Base-by-base conservation (phyloP, 2,329 filamentous ascomycete species). In the Alternaria arborescens region DNA sequence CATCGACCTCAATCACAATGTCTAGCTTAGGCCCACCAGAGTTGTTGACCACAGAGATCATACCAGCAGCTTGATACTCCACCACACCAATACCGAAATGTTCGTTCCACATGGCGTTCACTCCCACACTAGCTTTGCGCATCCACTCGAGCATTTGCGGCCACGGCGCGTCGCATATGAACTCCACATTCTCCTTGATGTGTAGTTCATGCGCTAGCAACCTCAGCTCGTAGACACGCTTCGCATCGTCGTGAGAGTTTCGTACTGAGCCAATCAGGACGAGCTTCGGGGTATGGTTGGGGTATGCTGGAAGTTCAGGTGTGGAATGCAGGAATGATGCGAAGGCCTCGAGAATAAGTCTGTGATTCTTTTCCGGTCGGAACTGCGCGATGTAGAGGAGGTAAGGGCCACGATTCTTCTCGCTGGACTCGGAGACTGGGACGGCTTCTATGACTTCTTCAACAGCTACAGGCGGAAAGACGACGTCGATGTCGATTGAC, bases 91-190 rank as follows among this genome's bases (percentile, higher is more conserved):
- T 99, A 22, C 95, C 95, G 77, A 99, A 99, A 79, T 99, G 95
- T 81, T 99, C 95, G 77, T 97, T 98, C 94, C 95, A 99, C 95
- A 99, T 99, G 73, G 91, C 93, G 71, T 99, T 99, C 30, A 97
- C 93, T 51, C 95, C 95, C 2, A 99, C 87, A 18, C 88, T 94
- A 4, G 91, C 89, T 64, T 84, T 88, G 54, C 87, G 83, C 62
- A 98, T 83, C 87, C 92, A 93, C 32, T 91, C 86, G 10, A 97
- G 83, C 54, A 99, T 92, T 68, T 93, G 87, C 4, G 91, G 88
- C 93, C 94, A 99, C 26, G 91, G 88, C 0, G 93, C 94, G 77
- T 99, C 94, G 57, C 93, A 89, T 65, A 96, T 87, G 77, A 99
- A 99, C 58, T 93, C 88, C 43, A 97, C 93, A 14, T 86, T 84